phyloP scores from a whole-genome alignment of 2,329 filamentous ascomycete species.

The Phaeosphaeriaceae sp. region DNA sequence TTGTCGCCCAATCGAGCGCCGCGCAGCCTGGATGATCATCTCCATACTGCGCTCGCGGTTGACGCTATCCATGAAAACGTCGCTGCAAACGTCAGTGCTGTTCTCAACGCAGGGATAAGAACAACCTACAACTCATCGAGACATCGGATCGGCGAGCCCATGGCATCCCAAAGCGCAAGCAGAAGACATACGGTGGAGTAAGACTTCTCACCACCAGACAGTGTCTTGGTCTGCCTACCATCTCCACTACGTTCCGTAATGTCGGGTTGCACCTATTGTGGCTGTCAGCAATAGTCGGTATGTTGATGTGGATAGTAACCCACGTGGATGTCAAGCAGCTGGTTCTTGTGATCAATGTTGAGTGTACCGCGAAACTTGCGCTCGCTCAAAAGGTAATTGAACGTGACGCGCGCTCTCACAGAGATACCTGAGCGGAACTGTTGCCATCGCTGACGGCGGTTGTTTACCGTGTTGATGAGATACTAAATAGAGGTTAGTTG shows the following conservation, averaged over 20 bases:
- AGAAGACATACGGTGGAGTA: slow-evolving; percentile 96
- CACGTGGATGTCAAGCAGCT: slow-evolving; percentile 78
- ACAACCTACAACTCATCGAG: slow-evolving; percentile 82
- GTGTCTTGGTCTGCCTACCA: slow-evolving; percentile 85
- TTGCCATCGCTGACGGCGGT: slow-evolving; percentile 78
- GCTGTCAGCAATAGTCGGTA: slow-evolving; percentile 6
- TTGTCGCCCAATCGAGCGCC: slow-evolving; percentile 86
- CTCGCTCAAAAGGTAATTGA: slow-evolving; percentile 87
- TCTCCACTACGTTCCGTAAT: slow-evolving; percentile 71
- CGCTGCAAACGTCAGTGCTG: slow-evolving; percentile 52
- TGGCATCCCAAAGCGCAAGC: slow-evolving; percentile 94
- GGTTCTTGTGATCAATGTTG: slow-evolving; percentile 76
- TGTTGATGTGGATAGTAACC: not conserved
- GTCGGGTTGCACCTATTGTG: slow-evolving; percentile 66
- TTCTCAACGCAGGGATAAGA: slow-evolving; percentile 2
- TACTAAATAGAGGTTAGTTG: slow-evolving; percentile 41
- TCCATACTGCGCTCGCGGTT: slow-evolving; percentile 92
- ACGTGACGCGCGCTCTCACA: slow-evolving; percentile 82
- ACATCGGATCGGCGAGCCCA: slow-evolving; percentile 93
- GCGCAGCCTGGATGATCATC: slow-evolving; percentile 88
- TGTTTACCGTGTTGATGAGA: slow-evolving; percentile 66
- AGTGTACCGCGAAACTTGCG: slow-evolving; percentile 86
- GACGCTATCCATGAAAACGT: slow-evolving; percentile 99
- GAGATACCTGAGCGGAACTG: slow-evolving; percentile 86
- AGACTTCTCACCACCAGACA: slow-evolving; percentile 96